Evolutionary conservation across 768 basidiomycete species (phyloP), one percentile per base, ranked within the genome.

Genomic region (Phanerochaete carnosa): DNA sequence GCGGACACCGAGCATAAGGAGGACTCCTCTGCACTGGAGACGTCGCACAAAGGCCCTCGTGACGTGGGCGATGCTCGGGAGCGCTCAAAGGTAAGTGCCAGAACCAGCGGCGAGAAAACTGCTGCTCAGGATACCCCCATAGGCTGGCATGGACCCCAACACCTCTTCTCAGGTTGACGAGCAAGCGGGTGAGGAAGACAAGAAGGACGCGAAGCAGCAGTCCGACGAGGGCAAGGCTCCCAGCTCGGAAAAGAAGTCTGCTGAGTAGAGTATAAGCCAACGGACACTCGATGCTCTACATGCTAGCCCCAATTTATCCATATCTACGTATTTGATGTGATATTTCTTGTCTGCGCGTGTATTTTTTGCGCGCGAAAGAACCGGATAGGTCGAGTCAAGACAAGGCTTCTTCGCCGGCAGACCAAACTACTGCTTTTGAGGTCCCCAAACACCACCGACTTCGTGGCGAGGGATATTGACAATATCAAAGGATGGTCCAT

Each of bases 51-150:
- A 11, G 33, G 50, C 23, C 49, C 49, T 12, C 30, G 23, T 3
- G 58, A 59, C 26, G 25, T 49, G 9, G 58, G 58, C 33, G 58
- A 33, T 29, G 58, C 58, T 25, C 58, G 58, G 8, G 49, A 52
- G 37, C 47, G 49, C 15, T 28, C 58, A 12, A 50, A 52, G 35
- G 58, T 59, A 29, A 4, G 39, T 19, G 19, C 19, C 39, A 4
- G 8, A 12, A 4, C 39, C 4, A 8, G 4, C 39, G 6, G 11
- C 4, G 19, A 12, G 19, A 19, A 43, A 7, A 13, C 39, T 11
- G 19, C 16, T 9, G 39, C 39, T 43, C 11, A 43, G 4, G 11
- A 25, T 49, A 6, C 23, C 6, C 22, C 22, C 23, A n/a, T 12
- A 49, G 47, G 6, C 47, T 49, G 47, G 28, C 47, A 5, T 25